A percentile compares a stretch with the other conserved stretches of the same genome.
phyloP scores from a whole-genome alignment of 345 rosid genomes.

The Chamaenerion angustifolium region DNA sequence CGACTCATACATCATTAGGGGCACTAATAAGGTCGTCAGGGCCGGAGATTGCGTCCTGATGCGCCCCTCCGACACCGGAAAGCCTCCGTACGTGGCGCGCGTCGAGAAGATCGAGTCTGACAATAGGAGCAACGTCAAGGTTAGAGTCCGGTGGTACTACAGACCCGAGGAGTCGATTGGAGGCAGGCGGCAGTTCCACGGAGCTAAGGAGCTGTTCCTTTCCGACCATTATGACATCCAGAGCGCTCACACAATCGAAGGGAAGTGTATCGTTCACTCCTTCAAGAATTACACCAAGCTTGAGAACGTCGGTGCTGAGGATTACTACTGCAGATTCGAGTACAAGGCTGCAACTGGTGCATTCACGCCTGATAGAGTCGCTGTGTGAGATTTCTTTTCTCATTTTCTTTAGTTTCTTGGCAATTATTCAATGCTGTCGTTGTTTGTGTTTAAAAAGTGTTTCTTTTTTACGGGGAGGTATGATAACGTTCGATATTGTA shows the following conservation, averaged over 20 bases:
- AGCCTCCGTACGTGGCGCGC: constrained; percentile 64
- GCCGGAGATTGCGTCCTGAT: constrained; percentile 78
- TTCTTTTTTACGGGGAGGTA: too few species aligned
- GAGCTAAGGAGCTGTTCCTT: constrained; percentile 74
- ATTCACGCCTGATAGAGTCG: constrained; percentile 70
- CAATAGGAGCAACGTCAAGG: constrained; percentile 51
- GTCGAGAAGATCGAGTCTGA: constrained; percentile 76
- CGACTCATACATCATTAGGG: constrained; percentile 15
- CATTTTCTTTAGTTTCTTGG: neutral
- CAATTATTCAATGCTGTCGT: neutral
- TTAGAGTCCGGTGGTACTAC: constrained; percentile 71
- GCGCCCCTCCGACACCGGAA: constrained; percentile 67
- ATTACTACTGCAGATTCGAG: constrained; percentile 76
- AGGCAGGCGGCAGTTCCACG: constrained; percentile 83
- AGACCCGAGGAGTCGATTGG: constrained; percentile 79
- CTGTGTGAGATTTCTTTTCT: constrained; percentile 53
- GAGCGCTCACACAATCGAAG: constrained; percentile 74
- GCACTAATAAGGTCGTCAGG: constrained; percentile 16
- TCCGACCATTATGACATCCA: constrained; percentile 80
- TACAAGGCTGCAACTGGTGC: constrained; percentile 78
- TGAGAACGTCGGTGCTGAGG: constrained; percentile 63
- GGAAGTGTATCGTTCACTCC: constrained; percentile 68
- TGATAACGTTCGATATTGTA: too few species aligned
- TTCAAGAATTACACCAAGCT: constrained; percentile 69
- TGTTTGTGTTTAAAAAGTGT: too few species aligned